A percentile compares a stretch with the other conserved stretches of the same genome.
Conservation (phyloP, 2,329 filamentous ascomycete species). For the Acrodontium crateriforme region DNA sequence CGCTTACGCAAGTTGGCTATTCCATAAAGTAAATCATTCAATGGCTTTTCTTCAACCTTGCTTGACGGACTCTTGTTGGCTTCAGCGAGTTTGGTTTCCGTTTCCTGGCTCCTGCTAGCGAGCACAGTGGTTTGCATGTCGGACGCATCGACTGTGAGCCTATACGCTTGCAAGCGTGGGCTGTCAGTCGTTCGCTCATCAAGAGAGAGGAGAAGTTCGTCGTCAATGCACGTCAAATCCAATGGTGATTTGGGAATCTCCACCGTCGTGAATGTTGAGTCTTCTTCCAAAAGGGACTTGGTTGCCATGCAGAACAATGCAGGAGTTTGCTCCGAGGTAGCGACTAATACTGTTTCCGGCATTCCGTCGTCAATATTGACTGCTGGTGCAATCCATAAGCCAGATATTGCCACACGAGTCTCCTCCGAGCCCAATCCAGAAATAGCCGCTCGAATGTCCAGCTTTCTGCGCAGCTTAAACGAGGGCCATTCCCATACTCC, state of each 20-base stretch:
- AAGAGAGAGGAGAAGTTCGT: conserved; percentile 8
- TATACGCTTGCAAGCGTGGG: conserved; percentile 3
- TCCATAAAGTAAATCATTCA: conserved; percentile 33
- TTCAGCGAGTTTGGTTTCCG: conserved; percentile 15
- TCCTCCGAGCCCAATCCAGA: conserved; percentile 9
- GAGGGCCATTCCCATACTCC: conserved; percentile 70
- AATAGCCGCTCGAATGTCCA: conserved; percentile 29
- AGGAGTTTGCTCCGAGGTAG: conserved; percentile 34
- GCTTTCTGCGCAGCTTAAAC: conserved; percentile 39
- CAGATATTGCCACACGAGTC: conserved; percentile 38
- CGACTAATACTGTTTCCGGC: conserved; percentile 21
- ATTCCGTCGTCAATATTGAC: conserved; percentile 1
- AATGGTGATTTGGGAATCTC: conserved; percentile 4
- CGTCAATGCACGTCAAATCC: conserved; percentile 6
- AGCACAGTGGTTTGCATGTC: background rate
- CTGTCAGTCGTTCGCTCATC: conserved; percentile 6
- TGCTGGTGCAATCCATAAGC: conserved; percentile 32
- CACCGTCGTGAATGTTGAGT: conserved; percentile 1
- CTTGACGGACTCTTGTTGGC: no score
- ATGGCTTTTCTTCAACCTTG: conserved; percentile 25
- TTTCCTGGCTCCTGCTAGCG: conserved; percentile 4
- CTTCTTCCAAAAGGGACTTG: conserved; percentile 1
- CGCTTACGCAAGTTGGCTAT: conserved; percentile 38
- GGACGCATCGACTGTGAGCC: conserved; percentile 1
- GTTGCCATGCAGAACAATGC: conserved; percentile 43